These are phyloP conservation scores for Didymella pinodella DNA, from an alignment of 2,329 filamentous ascomycete genomes.

Conservation along the genomic window DNA sequence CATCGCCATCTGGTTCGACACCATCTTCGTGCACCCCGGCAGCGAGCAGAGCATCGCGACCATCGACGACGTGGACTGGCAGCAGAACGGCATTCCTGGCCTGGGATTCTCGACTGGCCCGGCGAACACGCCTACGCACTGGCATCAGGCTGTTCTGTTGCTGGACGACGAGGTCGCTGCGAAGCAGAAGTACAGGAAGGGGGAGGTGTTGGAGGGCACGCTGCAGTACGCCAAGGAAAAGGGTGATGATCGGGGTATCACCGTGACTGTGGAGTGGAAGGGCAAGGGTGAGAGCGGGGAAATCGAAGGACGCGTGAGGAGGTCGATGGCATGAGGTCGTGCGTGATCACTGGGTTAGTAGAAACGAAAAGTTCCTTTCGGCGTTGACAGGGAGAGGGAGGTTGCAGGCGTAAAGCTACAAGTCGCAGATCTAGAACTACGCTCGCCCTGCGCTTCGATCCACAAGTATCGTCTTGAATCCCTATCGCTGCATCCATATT, in stretches of 20 bases:
- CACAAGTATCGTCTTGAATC: too few species aligned
- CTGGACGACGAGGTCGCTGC: constrained; percentile 66
- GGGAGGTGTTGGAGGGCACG: constrained; percentile 72
- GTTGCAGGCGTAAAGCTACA: too few species aligned
- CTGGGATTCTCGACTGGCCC: constrained; percentile 92
- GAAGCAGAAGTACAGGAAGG: constrained; percentile 54
- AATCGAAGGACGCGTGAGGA: constrained; percentile 43
- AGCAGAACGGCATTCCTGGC: constrained; percentile 61
- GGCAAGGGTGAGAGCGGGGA: constrained; percentile 38
- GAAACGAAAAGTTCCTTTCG: neutral
- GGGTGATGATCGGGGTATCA: constrained; percentile 50
- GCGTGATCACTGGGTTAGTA: neutral
- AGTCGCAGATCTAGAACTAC: too few species aligned
- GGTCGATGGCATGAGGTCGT: constrained; percentile 35
- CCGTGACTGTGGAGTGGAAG: constrained; percentile 53
- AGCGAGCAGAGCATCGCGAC: constrained; percentile 36
- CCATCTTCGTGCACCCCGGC: constrained; percentile 76
- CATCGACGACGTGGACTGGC: constrained; percentile 70
- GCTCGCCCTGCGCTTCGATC: too few species aligned
- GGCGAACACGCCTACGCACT: constrained; percentile 79
- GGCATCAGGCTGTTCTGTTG: constrained; percentile 83
- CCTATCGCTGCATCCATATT: neutral
- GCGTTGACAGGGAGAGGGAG: too few species aligned
- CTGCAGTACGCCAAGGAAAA: constrained; percentile 73
- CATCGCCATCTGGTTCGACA: constrained; percentile 93